Evolutionary conservation across 768 basidiomycete species (phyloP).

Genomic region (Boletus insuetus): DNA sequence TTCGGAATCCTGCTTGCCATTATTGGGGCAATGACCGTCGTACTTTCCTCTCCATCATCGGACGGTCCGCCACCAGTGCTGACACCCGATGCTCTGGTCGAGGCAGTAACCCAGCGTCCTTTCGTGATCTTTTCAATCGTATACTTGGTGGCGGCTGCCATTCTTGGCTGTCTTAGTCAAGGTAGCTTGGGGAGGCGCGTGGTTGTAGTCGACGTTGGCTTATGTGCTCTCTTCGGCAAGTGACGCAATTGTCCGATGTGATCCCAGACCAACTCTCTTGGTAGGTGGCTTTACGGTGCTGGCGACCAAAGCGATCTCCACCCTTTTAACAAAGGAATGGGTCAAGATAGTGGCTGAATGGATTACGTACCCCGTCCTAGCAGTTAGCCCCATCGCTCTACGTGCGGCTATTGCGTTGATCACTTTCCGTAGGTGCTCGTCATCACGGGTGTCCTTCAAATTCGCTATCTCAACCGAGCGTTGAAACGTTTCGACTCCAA

Average conservation of each 20-base stretch:
- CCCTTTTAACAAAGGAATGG: constrained; percentile 77
- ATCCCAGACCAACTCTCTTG: not conserved
- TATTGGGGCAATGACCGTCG: constrained; percentile 90
- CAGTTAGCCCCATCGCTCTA: constrained; percentile 41
- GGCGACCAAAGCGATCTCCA: constrained; percentile 89
- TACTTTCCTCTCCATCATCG: constrained; percentile 72
- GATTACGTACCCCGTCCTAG: constrained; percentile 80
- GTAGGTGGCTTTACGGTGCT: constrained; percentile 93
- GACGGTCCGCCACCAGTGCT: constrained; percentile 54
- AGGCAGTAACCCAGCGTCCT: constrained; percentile 64
- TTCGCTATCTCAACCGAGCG: constrained; percentile 80
- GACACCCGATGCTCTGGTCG: constrained; percentile 62
- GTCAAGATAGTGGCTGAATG: constrained; percentile 71
- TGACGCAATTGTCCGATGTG: not conserved
- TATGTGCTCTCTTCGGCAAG: constrained; percentile 82
- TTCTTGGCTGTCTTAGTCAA: constrained; percentile 67
- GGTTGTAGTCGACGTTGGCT: constrained; percentile 83
- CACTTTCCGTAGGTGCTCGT: constrained; percentile 52
- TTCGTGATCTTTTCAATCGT: constrained; percentile 76
- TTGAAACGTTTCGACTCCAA: constrained; percentile 93
- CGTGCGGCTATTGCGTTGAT: constrained; percentile 6
- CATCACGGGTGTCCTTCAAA: constrained; percentile 77
- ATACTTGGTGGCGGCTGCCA: constrained; percentile 53
- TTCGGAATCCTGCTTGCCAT: constrained; percentile 78
- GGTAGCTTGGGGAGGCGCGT: constrained; percentile 57